Percentiles rank a stretch among this genome's conserved stretches.
Conservation (phyloP, 257 asterid genomes). For the Solanum medicagineum region DNA sequence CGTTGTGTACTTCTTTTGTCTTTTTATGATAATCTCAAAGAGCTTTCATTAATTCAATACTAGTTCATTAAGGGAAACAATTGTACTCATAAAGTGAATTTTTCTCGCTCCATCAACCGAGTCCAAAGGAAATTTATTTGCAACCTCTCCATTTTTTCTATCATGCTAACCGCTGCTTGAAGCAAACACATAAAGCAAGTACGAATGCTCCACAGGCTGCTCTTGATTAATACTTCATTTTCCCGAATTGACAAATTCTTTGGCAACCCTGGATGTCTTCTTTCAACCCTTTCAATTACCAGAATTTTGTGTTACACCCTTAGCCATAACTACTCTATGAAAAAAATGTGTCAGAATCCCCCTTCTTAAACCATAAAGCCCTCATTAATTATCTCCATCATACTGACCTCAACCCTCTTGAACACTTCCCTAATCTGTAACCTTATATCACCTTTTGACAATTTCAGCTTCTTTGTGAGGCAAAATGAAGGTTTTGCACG, state of each 20-base stretch:
- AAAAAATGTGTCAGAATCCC: no score
- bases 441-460: no score
- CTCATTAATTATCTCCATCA: no score
- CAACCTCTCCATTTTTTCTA: not conserved
- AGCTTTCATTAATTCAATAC: no score
- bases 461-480: not conserved
- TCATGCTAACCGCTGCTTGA: not conserved
- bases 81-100: not conserved
- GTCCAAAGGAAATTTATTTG: not conserved
- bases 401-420: no score
- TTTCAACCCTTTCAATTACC: not conserved
- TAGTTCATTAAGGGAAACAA: no score
- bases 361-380: no score
- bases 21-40: no score
- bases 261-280: not conserved
- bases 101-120: not conserved
- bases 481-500: not conserved
- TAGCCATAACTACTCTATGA: no score
- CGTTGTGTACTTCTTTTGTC: no score
- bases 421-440: no score
- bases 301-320: no score
- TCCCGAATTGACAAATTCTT: not conserved
- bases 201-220: not conserved
- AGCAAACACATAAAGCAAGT: not conserved
- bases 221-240: not conserved